phyloP scores from a whole-genome alignment of 768 basidiomycete genomes.

The Kondoa subrosea region DNA sequence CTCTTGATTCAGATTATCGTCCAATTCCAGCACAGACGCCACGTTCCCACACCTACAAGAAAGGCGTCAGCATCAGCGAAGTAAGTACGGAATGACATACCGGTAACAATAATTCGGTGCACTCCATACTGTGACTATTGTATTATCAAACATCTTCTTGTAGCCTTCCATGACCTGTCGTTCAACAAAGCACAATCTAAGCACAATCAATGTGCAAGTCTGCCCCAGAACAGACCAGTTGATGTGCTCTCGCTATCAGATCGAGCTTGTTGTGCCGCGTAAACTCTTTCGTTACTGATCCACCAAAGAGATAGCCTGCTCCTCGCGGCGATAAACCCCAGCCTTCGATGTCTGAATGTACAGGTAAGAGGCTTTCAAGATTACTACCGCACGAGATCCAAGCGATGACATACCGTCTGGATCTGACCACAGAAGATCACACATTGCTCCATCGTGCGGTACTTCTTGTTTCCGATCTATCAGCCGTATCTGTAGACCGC shows the following conservation, averaged over 20 bases:
- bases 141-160: constrained; percentile 89
- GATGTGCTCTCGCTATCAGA: constrained; percentile 90
- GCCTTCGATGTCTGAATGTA: constrained; percentile 51
- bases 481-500: constrained; percentile 55
- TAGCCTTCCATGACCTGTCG: constrained; percentile 34
- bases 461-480: constrained; percentile 96
- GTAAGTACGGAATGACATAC: constrained; percentile 37
- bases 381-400: not conserved
- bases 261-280: constrained; percentile 81
- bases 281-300: constrained; percentile 75
- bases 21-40: constrained; percentile 81
- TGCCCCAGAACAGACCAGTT: constrained; percentile 41
- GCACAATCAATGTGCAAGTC: constrained; percentile 26
- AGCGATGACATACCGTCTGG: constrained; percentile 42
- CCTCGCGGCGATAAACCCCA: constrained; percentile 98
- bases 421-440: constrained; percentile 97
- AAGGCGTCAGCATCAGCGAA: not conserved
- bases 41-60: constrained; percentile 72
- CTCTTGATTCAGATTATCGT: constrained; percentile 80
- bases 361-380: too few relatives aligned
- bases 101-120: constrained; percentile 97
- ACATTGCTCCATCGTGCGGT: constrained; percentile 97
- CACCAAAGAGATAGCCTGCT: constrained; percentile 87
- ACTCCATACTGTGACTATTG: constrained; percentile 94
- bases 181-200: constrained; percentile 21